These are phyloP conservation scores for Lipomyces oligophaga DNA, from an alignment of 805 yeast genomes.

Conservation along the genomic window DNA sequence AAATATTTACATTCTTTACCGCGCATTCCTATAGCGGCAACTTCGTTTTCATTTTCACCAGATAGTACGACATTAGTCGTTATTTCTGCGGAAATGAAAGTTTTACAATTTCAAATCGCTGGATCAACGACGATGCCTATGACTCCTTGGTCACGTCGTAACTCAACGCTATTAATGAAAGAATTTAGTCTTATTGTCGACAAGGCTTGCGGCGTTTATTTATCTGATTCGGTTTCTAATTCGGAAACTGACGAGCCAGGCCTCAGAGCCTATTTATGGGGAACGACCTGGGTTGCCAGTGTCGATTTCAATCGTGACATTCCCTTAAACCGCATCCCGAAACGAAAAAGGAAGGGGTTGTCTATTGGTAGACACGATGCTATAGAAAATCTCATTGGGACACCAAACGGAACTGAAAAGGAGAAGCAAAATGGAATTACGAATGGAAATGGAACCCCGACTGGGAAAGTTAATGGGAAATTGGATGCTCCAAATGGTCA, in stretches of 20 bases:
- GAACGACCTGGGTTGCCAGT: conserved; percentile 74
- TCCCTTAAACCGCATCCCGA: conserved; percentile 33
- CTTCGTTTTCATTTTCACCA: conserved; percentile 56
- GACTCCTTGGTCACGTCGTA: conserved; percentile 76
- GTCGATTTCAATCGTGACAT: conserved; percentile 61
- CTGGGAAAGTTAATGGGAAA: too few species aligned
- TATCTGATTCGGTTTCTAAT: too few species aligned
- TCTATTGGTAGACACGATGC: conserved; percentile 36
- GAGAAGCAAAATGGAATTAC: conserved; percentile 1
- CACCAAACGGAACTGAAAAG: not conserved
- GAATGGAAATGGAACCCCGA: conserved; percentile 2
- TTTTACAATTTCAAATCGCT: conserved; percentile 60
- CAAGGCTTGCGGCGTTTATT: conserved; percentile 69
- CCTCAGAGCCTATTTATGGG: conserved; percentile 75
- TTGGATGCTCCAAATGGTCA: too few species aligned
- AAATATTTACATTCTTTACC: conserved; percentile 46
- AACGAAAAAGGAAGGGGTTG: conserved; percentile 45
- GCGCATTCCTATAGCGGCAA: conserved; percentile 56
- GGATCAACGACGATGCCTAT: conserved; percentile 36
- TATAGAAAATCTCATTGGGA: not conserved
- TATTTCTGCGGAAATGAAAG: conserved; percentile 67
- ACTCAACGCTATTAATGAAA: conserved; percentile 70
- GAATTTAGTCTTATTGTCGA: conserved; percentile 56
- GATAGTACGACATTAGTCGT: conserved; percentile 44
- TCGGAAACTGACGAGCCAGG: conserved; percentile 41